Evolutionary conservation across 1,284 basidiomycete genomes (phyloP).

Genomic region (Papiliotrema flavescens): DNA sequence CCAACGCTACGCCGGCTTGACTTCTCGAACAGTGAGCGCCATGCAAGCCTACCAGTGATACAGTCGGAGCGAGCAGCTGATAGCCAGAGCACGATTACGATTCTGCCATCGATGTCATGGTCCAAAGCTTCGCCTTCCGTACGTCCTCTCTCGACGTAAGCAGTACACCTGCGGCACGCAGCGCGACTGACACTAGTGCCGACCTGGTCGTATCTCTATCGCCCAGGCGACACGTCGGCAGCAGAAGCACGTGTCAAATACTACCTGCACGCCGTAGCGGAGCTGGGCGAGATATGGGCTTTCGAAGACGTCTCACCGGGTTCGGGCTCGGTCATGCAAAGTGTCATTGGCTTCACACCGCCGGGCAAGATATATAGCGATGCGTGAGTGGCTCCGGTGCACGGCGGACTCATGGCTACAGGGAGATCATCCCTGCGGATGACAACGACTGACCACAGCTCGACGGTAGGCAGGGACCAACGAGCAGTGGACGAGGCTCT

Average conservation of each 20-base stretch:
- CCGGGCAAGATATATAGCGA: neutral
- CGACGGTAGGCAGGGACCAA: neutral
- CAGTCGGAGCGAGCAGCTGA: too few species aligned
- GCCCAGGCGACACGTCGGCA: neutral
- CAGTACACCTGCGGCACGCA: neutral
- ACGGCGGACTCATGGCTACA: too few species aligned
- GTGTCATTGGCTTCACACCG: neutral
- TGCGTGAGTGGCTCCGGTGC: neutral
- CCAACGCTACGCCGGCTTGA: too few species aligned
- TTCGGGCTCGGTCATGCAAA: neutral
- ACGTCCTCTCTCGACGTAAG: neutral
- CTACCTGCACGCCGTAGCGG: neutral
- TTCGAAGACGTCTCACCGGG: neutral
- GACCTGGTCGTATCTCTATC: neutral
- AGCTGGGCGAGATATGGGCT: constrained; percentile 1
- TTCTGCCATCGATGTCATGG: neutral
- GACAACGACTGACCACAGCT: neutral
- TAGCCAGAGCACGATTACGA: neutral
- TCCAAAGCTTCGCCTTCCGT: neutral
- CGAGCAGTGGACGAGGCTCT: neutral
- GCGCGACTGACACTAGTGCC: neutral
- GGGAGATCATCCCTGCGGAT: neutral
- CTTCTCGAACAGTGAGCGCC: too few species aligned
- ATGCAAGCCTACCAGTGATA: too few species aligned
- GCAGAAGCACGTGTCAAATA: neutral